Base-by-base conservation (phyloP, 2,329 filamentous ascomycete genomes). In the Xylaria sp. region DNA sequence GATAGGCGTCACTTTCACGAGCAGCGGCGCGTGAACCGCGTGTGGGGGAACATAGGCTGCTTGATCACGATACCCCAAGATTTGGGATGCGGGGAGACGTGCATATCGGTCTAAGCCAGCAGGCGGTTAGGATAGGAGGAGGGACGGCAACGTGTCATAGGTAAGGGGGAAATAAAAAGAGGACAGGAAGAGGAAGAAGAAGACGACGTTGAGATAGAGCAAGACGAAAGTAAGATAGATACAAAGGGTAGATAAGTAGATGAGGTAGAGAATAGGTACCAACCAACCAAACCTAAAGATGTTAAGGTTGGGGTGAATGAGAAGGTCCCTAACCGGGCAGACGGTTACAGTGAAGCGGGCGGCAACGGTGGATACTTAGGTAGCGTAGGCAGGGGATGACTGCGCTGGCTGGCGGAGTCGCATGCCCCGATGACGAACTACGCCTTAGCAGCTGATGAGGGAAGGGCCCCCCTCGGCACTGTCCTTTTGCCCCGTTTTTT, bases 1-100 rank as follows among this genome's bases (percentile, higher is more conserved):
- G 35, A 25, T 17, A 49, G 51, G 49, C 61, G 50, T 38, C 49
- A 51, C 49, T 25, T 67, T 67, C 60, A 64, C 51, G 51, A 42
- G 63, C 61, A 54, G 35, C 57, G 66, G 68, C 65, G 69, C 68
- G 70, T 65, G 66, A 61, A 64, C 63, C 64, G 71, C 70, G 69
- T 64, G 60, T 66, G 69, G 65, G 67, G 66, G 61, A 62, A 23
- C 56, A 65, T 59, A 67, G 61, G 66, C 63, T 60, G 68, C 59
- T 51, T 66, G 67, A 70, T 72, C 69, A 70, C 69, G 67, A 70
- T 71, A 69, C 70, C 71, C 71, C 71, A 67, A 63, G 52, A 64
- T 56, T 64, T 57, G 68, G 70, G 69, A 72, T 70, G 72, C 71
- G 70, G 71, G 72, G 71, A 71, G 70, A 70, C 67, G 71, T 45